Conservation (phyloP, 129 eudicot species). For the Flaveria brownii region DNA sequence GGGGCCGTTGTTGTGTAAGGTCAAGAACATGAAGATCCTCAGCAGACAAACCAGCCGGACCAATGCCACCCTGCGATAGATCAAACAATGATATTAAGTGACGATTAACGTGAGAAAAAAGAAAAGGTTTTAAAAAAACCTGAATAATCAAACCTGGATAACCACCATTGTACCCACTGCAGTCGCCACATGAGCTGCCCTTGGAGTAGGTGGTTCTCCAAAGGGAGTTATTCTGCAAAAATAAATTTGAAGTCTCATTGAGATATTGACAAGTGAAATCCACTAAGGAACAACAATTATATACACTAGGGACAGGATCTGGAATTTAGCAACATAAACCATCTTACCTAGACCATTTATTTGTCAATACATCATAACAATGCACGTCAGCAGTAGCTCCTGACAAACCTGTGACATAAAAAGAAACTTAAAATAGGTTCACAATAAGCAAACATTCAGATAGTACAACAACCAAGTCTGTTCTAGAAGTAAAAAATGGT, state of each 20-base stretch:
- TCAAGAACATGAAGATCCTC: slow-evolving; percentile 99
- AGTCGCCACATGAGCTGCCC: slow-evolving; percentile 99
- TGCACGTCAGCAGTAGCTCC: slow-evolving; percentile 99
- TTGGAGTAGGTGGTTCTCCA: slow-evolving; percentile 98
- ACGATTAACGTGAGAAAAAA: neutral
- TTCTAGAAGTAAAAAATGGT: neutral
- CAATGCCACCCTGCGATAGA: slow-evolving; percentile 81
- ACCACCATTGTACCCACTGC: slow-evolving; percentile 99
- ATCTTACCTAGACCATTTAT: slow-evolving; percentile 93
- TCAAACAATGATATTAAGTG: slow-evolving; percentile 6
- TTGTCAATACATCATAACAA: slow-evolving; percentile 81
- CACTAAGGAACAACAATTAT: slow-evolving; percentile 6
- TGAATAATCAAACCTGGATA: slow-evolving; percentile 66
- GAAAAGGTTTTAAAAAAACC: slow-evolving; percentile 1
- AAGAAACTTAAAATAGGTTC: slow-evolving; percentile 15
- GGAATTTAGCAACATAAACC: slow-evolving; percentile 4
- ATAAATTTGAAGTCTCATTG: slow-evolving; percentile 6
- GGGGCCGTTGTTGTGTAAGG: slow-evolving; percentile 88
- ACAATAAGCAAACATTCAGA: slow-evolving; percentile 18
- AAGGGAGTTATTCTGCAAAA: slow-evolving; percentile 75
- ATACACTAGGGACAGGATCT: neutral
- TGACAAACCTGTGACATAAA: slow-evolving; percentile 74
- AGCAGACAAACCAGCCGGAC: slow-evolving; percentile 98
- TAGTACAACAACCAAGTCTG: neutral
- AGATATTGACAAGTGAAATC: slow-evolving; percentile 5